A percentile compares a stretch with the other conserved stretches of the same genome.
Conservation (phyloP, 2,329 filamentous ascomycete genomes). For the Hymenoscyphus infarciens region DNA sequence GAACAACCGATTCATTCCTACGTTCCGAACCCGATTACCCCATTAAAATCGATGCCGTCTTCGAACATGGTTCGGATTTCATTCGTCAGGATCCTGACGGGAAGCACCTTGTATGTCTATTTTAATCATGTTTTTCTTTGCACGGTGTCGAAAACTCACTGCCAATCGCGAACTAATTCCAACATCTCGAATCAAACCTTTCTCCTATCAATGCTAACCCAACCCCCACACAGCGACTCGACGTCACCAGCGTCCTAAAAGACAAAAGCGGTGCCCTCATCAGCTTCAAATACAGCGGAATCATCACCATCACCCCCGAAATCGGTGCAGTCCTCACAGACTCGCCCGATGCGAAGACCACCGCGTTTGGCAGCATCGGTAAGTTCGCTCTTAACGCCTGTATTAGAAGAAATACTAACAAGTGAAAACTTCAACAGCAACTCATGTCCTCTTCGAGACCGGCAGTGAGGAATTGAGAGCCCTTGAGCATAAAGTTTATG, state of each 20-base stretch:
- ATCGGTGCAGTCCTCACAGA: slow-evolving; percentile 38
- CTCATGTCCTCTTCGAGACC: slow-evolving; percentile 40
- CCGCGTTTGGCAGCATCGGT: slow-evolving; percentile 41
- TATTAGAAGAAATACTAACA: neutral
- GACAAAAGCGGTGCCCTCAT: slow-evolving; percentile 38
- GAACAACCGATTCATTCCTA: slow-evolving; percentile 32
- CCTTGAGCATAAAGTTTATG: slow-evolving; percentile 40
- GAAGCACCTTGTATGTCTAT: slow-evolving; percentile 29
- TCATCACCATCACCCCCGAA: slow-evolving; percentile 36
- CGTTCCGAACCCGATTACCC: slow-evolving; percentile 38
- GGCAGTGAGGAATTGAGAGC: slow-evolving; percentile 36
- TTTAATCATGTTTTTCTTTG: neutral
- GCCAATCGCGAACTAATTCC: neutral
- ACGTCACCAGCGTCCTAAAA: slow-evolving; percentile 38
- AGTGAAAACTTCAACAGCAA: slow-evolving; percentile 26
- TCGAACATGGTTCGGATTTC: slow-evolving; percentile 41
- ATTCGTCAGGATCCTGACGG: slow-evolving; percentile 40
- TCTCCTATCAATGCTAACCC: neutral
- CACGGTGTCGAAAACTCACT: neutral
- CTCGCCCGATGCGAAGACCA: slow-evolving; percentile 38
- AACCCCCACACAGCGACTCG: slow-evolving; percentile 31
- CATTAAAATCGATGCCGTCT: slow-evolving; percentile 37
- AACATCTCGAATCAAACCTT: neutral
- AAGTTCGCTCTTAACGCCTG: slow-evolving; percentile 20
- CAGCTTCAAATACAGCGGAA: slow-evolving; percentile 39